Evolutionary conservation across 2,329 filamentous ascomycete genomes (phyloP).

Genomic region (Bipolaris sorokiniana): DNA sequence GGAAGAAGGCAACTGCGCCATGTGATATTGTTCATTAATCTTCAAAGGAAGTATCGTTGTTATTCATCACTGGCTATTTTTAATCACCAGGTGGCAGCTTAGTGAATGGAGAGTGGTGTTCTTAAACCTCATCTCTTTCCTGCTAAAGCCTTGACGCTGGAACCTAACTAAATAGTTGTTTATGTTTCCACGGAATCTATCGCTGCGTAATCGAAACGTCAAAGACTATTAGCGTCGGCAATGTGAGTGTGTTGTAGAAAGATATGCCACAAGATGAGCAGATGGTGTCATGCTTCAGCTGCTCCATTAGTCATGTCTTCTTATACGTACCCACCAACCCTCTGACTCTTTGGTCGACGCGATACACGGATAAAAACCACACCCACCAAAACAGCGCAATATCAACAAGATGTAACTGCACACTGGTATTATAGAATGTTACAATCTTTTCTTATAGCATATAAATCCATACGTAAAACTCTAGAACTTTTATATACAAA

Average conservation of each 20-base stretch:
- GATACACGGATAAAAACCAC: too few species aligned
- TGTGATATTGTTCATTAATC: not conserved
- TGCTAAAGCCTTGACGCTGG: not conserved
- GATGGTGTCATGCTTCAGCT: too few species aligned
- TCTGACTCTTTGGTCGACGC: too few species aligned
- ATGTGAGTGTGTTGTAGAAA: not conserved
- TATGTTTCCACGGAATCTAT: not conserved
- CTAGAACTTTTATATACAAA: too few species aligned
- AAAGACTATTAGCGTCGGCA: conserved; percentile 13
- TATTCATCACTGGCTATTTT: conserved; percentile 16
- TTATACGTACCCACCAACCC: too few species aligned
- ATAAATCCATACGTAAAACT: too few species aligned
- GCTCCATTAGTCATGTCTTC: too few species aligned
- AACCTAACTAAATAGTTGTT: not conserved
- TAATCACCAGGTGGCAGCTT: not conserved
- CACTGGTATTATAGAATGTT: too few species aligned
- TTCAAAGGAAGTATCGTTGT: not conserved
- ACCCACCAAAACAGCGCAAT: too few species aligned
- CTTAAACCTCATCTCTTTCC: not conserved
- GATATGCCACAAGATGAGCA: too few species aligned
- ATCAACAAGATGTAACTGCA: too few species aligned
- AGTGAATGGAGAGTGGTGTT: not conserved
- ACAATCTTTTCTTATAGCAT: too few species aligned
- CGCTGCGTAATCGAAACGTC: not conserved
- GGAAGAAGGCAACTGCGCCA: not conserved